These are phyloP conservation scores for Phaeosphaeria sp. DNA, from an alignment of 2,329 filamentous ascomycete species.

Conservation along the genomic window DNA sequence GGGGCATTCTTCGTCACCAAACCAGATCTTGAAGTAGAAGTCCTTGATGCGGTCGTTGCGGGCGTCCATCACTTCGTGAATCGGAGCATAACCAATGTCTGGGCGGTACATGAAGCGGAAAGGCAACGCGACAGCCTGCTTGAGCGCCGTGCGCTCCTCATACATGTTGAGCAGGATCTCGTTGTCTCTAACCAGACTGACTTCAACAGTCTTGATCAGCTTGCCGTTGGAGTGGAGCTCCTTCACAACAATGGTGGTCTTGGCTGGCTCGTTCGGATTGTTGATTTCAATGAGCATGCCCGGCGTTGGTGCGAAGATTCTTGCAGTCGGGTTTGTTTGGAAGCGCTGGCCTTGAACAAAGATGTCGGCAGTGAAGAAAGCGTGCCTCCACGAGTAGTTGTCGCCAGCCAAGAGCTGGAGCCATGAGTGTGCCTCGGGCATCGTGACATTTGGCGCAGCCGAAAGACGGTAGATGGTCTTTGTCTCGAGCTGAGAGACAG, in stretches of 20 bases:
- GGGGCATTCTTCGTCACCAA: conserved; percentile 82
- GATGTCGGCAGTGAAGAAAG: conserved; percentile 90
- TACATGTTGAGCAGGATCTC: conserved; percentile 90
- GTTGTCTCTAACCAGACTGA: conserved; percentile 74
- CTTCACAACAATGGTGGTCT: conserved; percentile 84
- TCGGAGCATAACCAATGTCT: conserved; percentile 95
- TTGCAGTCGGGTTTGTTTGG: conserved; percentile 93
- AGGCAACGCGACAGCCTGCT: conserved; percentile 80
- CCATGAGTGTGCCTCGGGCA: conserved; percentile 86
- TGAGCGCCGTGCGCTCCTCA: conserved; percentile 88
- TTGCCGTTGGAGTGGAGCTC: conserved; percentile 88
- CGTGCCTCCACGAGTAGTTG: conserved; percentile 90
- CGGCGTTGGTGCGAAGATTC: conserved; percentile 84
- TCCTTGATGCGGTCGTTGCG: conserved; percentile 99
- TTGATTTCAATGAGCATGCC: conserved; percentile 90
- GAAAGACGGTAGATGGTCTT: conserved; percentile 88
- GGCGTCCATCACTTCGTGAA: conserved; percentile 92
- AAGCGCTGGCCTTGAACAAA: conserved; percentile 96
- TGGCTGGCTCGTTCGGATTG: conserved; percentile 79
- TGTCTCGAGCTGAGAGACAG: conserved; percentile 76
- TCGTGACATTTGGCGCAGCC: conserved; percentile 71
- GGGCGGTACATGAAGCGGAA: conserved; percentile 93
- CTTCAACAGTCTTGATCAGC: conserved; percentile 86
- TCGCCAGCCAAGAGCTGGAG: conserved; percentile 84
- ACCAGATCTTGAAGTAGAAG: conserved; percentile 99